A percentile compares a stretch with the other conserved stretches of the same genome.
Evolutionary conservation across 2,329 filamentous ascomycete genomes (phyloP).

Genomic region (Plenodomus lindquistii): DNA sequence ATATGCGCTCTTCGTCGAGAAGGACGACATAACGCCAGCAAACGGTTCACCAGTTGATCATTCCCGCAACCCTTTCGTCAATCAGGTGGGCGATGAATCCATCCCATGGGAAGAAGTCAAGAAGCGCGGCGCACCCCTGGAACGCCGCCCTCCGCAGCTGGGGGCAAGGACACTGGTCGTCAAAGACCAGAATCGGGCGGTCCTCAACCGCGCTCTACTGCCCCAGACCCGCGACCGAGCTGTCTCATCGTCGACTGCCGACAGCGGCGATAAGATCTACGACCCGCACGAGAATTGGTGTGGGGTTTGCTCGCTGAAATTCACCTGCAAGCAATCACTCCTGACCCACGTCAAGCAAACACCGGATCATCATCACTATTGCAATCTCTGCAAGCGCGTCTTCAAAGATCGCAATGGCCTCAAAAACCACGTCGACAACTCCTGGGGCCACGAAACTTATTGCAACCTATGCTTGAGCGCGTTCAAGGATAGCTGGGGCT

Average conservation of each 20-base stretch:
- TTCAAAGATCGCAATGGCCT: slow-evolving; percentile 42
- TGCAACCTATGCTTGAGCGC: slow-evolving; percentile 42
- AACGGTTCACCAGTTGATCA: slow-evolving; percentile 4
- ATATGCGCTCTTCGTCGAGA: slow-evolving; percentile 26
- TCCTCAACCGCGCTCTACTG: neutral
- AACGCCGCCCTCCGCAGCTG: neutral
- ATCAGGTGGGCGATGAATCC: slow-evolving; percentile 27
- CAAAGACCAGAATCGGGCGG: slow-evolving; percentile 8
- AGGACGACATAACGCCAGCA: slow-evolving; percentile 10
- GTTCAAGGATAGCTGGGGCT: slow-evolving; percentile 37
- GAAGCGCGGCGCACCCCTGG: slow-evolving; percentile 14
- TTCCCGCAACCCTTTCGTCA: slow-evolving; percentile 22
- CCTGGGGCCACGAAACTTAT: slow-evolving; percentile 28
- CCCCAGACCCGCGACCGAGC: slow-evolving; percentile 8
- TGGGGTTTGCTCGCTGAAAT: slow-evolving; percentile 32
- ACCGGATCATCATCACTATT: slow-evolving; percentile 35
- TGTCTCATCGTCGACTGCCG: slow-evolving; percentile 9
- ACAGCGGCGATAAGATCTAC: slow-evolving; percentile 12
- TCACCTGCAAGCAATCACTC: slow-evolving; percentile 26
- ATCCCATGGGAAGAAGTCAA: slow-evolving; percentile 34
- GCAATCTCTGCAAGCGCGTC: slow-evolving; percentile 41
- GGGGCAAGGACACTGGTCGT: slow-evolving; percentile 11
- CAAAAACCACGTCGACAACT: slow-evolving; percentile 40
- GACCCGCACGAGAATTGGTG: slow-evolving; percentile 38
- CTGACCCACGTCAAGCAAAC: slow-evolving; percentile 31